A percentile compares a stretch with the other conserved stretches of the same genome.
Evolutionary conservation across 2,329 filamentous ascomycete genomes (phyloP).

Genomic region (Fusarium avenaceum): DNA sequence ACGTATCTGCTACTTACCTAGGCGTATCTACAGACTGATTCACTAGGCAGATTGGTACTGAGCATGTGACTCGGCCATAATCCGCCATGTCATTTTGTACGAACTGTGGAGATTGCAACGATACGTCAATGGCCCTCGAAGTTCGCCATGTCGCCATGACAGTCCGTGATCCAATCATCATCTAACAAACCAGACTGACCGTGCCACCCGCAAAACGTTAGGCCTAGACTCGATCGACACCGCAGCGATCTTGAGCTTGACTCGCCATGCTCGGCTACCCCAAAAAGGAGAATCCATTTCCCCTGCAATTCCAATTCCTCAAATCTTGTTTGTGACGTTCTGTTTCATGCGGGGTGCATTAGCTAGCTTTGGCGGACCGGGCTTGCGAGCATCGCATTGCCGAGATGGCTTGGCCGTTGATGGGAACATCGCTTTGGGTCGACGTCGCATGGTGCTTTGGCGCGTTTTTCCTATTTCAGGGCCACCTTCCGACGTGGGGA

Average conservation of each 20-base stretch:
- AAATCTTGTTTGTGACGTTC: constrained; percentile 15
- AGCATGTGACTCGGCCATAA: too few relatives aligned
- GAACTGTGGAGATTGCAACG: background rate
- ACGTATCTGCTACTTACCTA: too few relatives aligned
- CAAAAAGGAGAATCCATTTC: background rate
- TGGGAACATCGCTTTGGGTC: background rate
- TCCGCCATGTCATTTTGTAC: background rate
- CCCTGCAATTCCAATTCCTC: background rate
- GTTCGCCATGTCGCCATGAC: background rate
- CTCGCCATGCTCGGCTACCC: background rate
- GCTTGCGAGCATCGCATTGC: constrained; percentile 29
- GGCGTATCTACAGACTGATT: too few relatives aligned
- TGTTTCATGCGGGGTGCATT: constrained; percentile 36
- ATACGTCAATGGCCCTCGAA: background rate
- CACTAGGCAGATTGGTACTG: too few relatives aligned
- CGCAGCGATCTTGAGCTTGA: constrained; percentile 1
- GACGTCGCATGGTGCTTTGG: background rate
- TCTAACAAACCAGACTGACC: background rate
- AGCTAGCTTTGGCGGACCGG: constrained; percentile 24
- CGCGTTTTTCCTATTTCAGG: constrained; percentile 24
- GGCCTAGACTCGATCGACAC: constrained; percentile 7
- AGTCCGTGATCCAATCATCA: background rate
- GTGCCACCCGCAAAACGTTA: background rate
- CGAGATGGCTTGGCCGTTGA: background rate
- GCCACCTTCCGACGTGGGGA: constrained; percentile 39